Base-by-base conservation (phyloP, 1,284 basidiomycete species). In the Leucoagaricus sp. region DNA sequence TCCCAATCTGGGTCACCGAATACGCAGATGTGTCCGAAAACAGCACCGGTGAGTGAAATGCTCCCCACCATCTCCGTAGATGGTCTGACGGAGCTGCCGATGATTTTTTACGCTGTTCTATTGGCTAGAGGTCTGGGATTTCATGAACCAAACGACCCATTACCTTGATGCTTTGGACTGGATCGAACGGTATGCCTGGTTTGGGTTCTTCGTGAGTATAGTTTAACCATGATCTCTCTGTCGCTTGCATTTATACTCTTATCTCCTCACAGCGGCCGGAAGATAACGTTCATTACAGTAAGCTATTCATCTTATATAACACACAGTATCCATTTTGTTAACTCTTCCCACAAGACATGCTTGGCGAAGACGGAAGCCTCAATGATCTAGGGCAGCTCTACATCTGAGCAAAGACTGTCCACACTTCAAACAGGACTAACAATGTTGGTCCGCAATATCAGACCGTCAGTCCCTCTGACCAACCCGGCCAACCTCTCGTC, bases 1-100 rank as follows among this genome's bases (percentile, higher is more conserved):
- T 72, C 42, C 77, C 79, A 4, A 72, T 89, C 29, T 82, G 81
- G 80, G 71, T 89, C 26, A 87, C 86, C 4, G 87, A 89, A 69
- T 83, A 74, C 64, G 84, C 81, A 3, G 75, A 75, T 45, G 77
- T 74, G 3, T 74, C 74, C 15, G 56, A 67, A 3, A 74, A 78
- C 62, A 66, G 67, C 41, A 69, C 69, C 42, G 75, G 75, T 75
- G 53, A 48, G 67, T 57, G 23, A 26, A 57, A n/a, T 10, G 41
- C 25, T 4, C 8, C 25, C 28, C 38, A 7, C 51, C 40, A 19
- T 34, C 44, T 17, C 15, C 44, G 44, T 6, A 41, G 28, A 31
- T 4, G 15, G 34, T 31, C 12, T 42, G 23, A 46, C 19, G 7
- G 31, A 29, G 5, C 41, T 26, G 28, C 17, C 40, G 38, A 49